Conservation (phyloP, 2,329 filamentous ascomycete genomes). For the Scopulariopsis brevicaulis region DNA sequence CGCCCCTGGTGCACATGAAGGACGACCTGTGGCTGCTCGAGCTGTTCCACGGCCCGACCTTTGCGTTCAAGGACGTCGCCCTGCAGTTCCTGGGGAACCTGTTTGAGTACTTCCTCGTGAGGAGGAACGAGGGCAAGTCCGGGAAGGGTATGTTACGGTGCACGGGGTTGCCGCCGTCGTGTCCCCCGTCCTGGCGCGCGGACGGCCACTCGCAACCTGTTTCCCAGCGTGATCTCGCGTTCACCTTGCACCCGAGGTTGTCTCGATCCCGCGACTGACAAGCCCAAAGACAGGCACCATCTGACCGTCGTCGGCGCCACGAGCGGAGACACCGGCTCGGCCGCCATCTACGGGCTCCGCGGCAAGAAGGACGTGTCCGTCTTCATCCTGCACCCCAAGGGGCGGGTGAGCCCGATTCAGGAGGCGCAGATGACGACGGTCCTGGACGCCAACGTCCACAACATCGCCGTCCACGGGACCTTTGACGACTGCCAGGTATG, state of each 20-base stretch:
- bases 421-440: constrained; percentile 97
- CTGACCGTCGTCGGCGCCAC: constrained; percentile 81
- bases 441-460: constrained; percentile 83
- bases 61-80: constrained; percentile 82
- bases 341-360: constrained; percentile 87
- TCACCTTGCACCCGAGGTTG: background rate
- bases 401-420: constrained; percentile 82
- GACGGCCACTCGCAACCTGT: background rate
- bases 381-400: constrained; percentile 88
- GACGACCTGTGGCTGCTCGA: constrained; percentile 77
- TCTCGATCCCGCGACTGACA: constrained; percentile 10
- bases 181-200: background rate
- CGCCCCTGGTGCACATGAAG: constrained; percentile 62
- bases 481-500: constrained; percentile 88
- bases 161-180: background rate
- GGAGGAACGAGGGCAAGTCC: constrained; percentile 59
- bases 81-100: constrained; percentile 94
- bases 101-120: constrained; percentile 76
- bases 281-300: constrained; percentile 53
- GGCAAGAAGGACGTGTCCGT: constrained; percentile 96
- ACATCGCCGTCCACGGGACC: constrained; percentile 76
- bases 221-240: background rate
- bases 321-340: constrained; percentile 82
- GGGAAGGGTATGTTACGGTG: constrained; percentile 30
- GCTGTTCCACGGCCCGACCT: constrained; percentile 92